phyloP scores from a whole-genome alignment of 176 grass and related monocot species.

The Aegilops tauschii region DNA sequence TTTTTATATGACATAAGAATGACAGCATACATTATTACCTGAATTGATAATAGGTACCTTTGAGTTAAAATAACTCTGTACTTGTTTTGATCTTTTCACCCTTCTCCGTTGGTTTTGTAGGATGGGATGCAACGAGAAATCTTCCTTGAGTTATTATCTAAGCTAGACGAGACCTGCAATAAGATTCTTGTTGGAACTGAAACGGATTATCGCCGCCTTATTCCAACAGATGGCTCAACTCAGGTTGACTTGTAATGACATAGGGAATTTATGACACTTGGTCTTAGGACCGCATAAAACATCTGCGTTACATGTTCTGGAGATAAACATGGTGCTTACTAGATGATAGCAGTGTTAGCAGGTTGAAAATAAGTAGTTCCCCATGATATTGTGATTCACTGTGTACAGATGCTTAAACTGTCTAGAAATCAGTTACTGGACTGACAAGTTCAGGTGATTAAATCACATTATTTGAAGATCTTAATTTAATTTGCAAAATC shows the following conservation, averaged over 20 bases:
- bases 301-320: background rate
- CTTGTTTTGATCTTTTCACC: conserved; percentile 22
- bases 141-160: conserved; percentile 74
- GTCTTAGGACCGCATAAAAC: background rate
- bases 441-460: background rate
- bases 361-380: background rate
- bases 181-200: conserved; percentile 70
- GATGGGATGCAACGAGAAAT: conserved; percentile 94
- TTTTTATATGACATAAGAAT: background rate
- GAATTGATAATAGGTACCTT: background rate
- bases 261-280: background rate
- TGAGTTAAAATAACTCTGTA: conserved; percentile 8
- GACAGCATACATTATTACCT: background rate
- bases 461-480: background rate
- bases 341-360: background rate
- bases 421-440: background rate
- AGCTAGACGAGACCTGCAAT: conserved; percentile 74
- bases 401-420: background rate
- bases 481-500: background rate
- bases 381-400: background rate
- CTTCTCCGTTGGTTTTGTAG: conserved; percentile 36
- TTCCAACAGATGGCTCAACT: conserved; percentile 52
- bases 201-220: conserved; percentile 82
- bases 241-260: conserved; percentile 35
- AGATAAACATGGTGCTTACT: background rate